Evolutionary conservation across 257 asterid genomes (phyloP).

Genomic region (Anisodus tanguticus): DNA sequence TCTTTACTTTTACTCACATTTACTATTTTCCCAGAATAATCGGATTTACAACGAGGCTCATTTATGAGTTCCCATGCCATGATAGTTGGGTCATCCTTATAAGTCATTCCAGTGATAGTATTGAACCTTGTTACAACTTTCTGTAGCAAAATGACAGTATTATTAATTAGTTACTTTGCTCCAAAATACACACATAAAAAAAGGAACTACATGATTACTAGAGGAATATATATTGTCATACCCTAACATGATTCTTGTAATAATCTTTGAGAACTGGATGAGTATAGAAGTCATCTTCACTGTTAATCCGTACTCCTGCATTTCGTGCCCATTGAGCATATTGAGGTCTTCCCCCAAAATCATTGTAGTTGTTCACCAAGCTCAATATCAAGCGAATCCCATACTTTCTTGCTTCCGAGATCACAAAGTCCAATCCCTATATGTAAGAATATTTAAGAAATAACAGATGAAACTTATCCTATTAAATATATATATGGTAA

Average conservation of each 20-base stretch:
- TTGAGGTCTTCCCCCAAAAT: conserved; percentile 65
- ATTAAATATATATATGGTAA: neutral
- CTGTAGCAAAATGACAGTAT: conserved; percentile 42
- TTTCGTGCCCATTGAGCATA: conserved; percentile 65
- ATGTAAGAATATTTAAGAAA: neutral
- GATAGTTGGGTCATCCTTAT: conserved; percentile 70
- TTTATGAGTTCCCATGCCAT: conserved; percentile 97
- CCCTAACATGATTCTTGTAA: conserved; percentile 72
- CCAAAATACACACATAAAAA: neutral
- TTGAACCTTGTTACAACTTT: conserved; percentile 67
- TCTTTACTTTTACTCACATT: conserved; percentile 42
- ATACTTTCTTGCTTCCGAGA: conserved; percentile 63
- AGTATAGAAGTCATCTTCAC: conserved; percentile 79
- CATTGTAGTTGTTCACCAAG: conserved; percentile 66
- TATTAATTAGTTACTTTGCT: neutral
- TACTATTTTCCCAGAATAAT: conserved; percentile 67
- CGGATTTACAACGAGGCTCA: conserved; percentile 82
- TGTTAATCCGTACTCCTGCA: conserved; percentile 48
- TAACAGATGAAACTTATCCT: neutral
- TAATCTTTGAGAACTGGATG: conserved; percentile 56
- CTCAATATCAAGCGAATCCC: conserved; percentile 65
- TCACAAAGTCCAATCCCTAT: conserved; percentile 73
- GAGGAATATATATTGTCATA: conserved; percentile 6
- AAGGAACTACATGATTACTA: too few relatives aligned
- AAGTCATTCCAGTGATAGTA: conserved; percentile 51